These are phyloP conservation scores for Boletus sp. DNA, from an alignment of 768 basidiomycete species.

Conservation along the genomic window DNA sequence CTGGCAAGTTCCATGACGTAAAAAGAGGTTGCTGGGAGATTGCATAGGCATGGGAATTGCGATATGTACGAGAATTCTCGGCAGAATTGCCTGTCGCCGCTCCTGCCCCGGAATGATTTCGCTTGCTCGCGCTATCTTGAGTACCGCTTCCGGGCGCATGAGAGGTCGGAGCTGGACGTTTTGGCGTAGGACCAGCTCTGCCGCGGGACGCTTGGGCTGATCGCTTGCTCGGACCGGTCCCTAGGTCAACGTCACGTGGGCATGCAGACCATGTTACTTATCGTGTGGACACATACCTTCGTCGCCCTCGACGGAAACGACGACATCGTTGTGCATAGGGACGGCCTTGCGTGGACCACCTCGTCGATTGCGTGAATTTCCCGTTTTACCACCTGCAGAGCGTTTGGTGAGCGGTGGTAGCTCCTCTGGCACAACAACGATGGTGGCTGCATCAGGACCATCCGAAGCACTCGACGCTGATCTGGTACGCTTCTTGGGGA, in stretches of 20 bases:
- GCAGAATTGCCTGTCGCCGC: slow-evolving; percentile 37
- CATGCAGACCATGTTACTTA: slow-evolving; percentile 17
- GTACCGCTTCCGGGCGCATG: slow-evolving; percentile 30
- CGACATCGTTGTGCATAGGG: slow-evolving; percentile 22
- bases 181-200: slow-evolving; percentile 29
- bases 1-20: slow-evolving; percentile 89
- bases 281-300: slow-evolving; percentile 50
- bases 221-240: slow-evolving; percentile 34
- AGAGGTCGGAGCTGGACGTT: slow-evolving; percentile 31
- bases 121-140: slow-evolving; percentile 49
- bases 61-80: slow-evolving; percentile 65
- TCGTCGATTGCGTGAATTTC: slow-evolving; percentile 29
- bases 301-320: slow-evolving; percentile 48
- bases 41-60: slow-evolving; percentile 76
- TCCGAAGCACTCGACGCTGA: slow-evolving; percentile 75
- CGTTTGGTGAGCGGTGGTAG: slow-evolving; percentile 37
- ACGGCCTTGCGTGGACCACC: slow-evolving; percentile 31
- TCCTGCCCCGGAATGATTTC: slow-evolving; percentile 44
- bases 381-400: slow-evolving; percentile 25
- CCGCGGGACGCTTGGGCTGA: slow-evolving; percentile 42
- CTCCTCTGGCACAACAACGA: slow-evolving; percentile 41
- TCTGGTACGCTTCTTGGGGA: slow-evolving; percentile 68
- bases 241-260: slow-evolving; percentile 40
- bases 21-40: slow-evolving; percentile 75
- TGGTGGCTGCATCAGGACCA: slow-evolving; percentile 40